A percentile compares a stretch with the other conserved stretches of the same genome.
phyloP scores from a whole-genome alignment of 768 basidiomycete species.

The Kwoniella europaea region DNA sequence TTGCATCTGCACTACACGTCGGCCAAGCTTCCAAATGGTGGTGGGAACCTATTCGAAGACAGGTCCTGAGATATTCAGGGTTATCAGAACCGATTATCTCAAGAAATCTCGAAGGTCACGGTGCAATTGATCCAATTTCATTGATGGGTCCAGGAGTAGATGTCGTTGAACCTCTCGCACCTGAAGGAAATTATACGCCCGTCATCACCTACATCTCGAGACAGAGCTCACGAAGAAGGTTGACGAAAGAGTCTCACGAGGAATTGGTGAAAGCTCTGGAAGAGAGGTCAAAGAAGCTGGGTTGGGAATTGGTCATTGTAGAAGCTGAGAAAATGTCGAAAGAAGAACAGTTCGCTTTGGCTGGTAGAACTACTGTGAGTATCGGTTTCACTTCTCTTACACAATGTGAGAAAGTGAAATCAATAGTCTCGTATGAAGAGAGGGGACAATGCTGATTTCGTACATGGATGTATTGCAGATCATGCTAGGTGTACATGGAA shows the following conservation, averaged over 20 bases:
- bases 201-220: slow-evolving; percentile 92
- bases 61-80: slow-evolving; percentile 72
- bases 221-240: slow-evolving; percentile 76
- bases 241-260: slow-evolving; percentile 77
- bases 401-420: background rate
- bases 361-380: slow-evolving; percentile 56
- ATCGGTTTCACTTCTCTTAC: background rate
- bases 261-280: slow-evolving; percentile 74
- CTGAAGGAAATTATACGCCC: slow-evolving; percentile 60
- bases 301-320: slow-evolving; percentile 66
- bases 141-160: slow-evolving; percentile 21
- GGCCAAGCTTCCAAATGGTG: slow-evolving; percentile 65
- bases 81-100: slow-evolving; percentile 56
- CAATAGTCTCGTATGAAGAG: background rate
- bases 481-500: slow-evolving; percentile 93
- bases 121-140: slow-evolving; percentile 47
- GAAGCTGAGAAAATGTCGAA: slow-evolving; percentile 57
- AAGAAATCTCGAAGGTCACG: slow-evolving; percentile 51
- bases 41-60: slow-evolving; percentile 77
- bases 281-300: slow-evolving; percentile 69
- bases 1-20: slow-evolving; percentile 65
- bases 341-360: slow-evolving; percentile 57
- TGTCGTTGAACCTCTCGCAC: slow-evolving; percentile 28
- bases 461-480: slow-evolving; percentile 63
- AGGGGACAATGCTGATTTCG: background rate